A percentile compares a stretch with the other conserved stretches of the same genome.
phyloP scores from a whole-genome alignment of 345 rosid genomes.

The Syzygium aqueum region DNA sequence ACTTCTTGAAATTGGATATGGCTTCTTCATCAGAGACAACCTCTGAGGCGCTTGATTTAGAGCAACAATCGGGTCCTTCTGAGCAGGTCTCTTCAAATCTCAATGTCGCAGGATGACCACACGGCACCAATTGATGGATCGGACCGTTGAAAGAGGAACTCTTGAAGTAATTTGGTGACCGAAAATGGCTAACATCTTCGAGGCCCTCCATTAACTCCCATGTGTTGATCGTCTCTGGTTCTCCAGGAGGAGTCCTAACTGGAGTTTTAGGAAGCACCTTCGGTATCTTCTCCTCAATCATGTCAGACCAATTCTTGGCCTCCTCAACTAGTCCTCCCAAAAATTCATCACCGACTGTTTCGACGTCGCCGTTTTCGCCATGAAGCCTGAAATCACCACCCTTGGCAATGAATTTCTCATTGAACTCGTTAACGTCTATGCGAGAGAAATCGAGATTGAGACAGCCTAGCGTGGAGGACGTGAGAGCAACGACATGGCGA shows the following conservation, averaged over 20 bases:
- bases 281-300: constrained; percentile 70
- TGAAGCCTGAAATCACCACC: not conserved
- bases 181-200: constrained; percentile 50
- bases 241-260: constrained; percentile 70
- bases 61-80: not conserved
- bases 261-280: constrained; percentile 60
- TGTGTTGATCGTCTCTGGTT: constrained; percentile 81
- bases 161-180: constrained; percentile 30
- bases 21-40: constrained; percentile 51
- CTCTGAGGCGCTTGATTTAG: not conserved
- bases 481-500: constrained; percentile 61
- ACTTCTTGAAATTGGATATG: constrained; percentile 45
- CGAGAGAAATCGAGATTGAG: constrained; percentile 38
- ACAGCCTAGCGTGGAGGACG: constrained; percentile 71
- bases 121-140: constrained; percentile 5
- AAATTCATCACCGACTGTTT: constrained; percentile 9
- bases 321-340: constrained; percentile 50
- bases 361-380: not conserved
- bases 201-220: constrained; percentile 96
- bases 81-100: constrained; percentile 12
- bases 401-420: not conserved
- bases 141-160: constrained; percentile 56
- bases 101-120: constrained; percentile 13
- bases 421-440: not conserved
- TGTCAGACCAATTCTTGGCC: constrained; percentile 75